Evolutionary conservation across 495 filamentous ascomycete genomes (phyloP).

Genomic region (Neurospora sp.): DNA sequence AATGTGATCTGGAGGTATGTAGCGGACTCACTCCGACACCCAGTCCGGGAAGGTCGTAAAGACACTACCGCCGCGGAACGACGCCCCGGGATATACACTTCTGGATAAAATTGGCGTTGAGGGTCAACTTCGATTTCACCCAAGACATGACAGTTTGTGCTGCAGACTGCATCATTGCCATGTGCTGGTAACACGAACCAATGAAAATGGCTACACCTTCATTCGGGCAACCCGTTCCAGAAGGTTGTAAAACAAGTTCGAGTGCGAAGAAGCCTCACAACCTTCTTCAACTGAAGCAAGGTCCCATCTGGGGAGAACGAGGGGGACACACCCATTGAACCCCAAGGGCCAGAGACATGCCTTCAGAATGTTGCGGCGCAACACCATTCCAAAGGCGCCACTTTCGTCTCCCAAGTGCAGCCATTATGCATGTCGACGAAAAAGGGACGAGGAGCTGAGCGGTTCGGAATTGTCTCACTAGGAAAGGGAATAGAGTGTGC

Average conservation of each 20-base stretch:
- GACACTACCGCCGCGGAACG: neutral
- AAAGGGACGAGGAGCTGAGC: neutral
- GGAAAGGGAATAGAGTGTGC: neutral
- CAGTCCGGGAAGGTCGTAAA: neutral
- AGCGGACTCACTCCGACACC: neutral
- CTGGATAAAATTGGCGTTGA: neutral
- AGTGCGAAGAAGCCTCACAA: neutral
- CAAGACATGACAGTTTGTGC: neutral
- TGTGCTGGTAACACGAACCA: neutral
- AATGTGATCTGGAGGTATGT: neutral
- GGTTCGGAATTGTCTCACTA: neutral
- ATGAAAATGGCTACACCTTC: neutral
- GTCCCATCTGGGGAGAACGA: neutral
- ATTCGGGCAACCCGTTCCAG: neutral
- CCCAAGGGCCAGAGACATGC: neutral
- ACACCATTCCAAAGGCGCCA: neutral
- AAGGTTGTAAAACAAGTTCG: neutral
- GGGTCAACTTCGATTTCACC: neutral
- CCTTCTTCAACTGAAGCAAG: neutral
- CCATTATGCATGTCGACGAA: neutral
- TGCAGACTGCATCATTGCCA: neutral
- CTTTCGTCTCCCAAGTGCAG: neutral
- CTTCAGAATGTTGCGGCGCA: neutral
- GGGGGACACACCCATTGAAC: neutral
- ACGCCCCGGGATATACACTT: neutral